These are phyloP conservation scores for Echinosophora koreensis DNA, from an alignment of 306 rosid species.

Conservation along the genomic window DNA sequence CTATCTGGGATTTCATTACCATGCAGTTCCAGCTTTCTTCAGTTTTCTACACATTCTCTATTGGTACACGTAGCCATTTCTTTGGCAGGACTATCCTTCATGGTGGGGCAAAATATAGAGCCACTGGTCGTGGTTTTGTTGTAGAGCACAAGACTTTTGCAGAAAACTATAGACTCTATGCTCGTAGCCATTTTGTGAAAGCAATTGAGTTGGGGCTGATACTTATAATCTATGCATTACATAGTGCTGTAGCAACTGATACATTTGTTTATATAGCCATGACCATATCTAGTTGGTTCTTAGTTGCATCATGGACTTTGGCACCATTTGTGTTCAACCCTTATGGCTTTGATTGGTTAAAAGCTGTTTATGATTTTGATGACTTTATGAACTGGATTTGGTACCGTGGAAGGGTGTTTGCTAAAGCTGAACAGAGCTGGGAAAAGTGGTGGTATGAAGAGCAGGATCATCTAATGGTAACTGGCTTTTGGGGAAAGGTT, in stretches of 20 bases:
- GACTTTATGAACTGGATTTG: slow-evolving; percentile 90
- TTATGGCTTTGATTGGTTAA: slow-evolving; percentile 93
- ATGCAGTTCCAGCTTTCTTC: slow-evolving; percentile 96
- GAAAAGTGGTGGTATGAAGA: slow-evolving; percentile 97
- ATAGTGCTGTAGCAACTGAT: slow-evolving; percentile 65
- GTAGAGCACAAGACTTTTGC: slow-evolving; percentile 90
- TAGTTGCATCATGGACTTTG: slow-evolving; percentile 82
- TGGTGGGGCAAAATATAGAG: slow-evolving; percentile 92
- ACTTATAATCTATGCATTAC: slow-evolving; percentile 70
- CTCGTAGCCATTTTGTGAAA: slow-evolving; percentile 94
- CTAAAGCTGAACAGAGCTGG: slow-evolving; percentile 95
- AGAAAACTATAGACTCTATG: slow-evolving; percentile 86
- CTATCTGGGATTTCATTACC: slow-evolving; percentile 84
- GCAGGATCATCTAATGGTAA: slow-evolving; percentile 79
- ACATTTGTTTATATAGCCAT: slow-evolving; percentile 78
- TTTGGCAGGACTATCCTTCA: slow-evolving; percentile 89
- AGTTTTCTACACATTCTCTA: slow-evolving; percentile 84
- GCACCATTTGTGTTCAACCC: slow-evolving; percentile 90
- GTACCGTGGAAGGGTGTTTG: slow-evolving; percentile 77
- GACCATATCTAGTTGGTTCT: slow-evolving; percentile 87
- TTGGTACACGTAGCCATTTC: slow-evolving; percentile 87
- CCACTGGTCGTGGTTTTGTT: slow-evolving; percentile 95
- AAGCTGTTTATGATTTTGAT: slow-evolving; percentile 80
- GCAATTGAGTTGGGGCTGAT: slow-evolving; percentile 86
- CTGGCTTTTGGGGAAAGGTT: slow-evolving; percentile 83